Evolutionary conservation across 345 rosid genomes (phyloP), one percentile per base, ranked within the genome.

Genomic region (Salix dunnii): DNA sequence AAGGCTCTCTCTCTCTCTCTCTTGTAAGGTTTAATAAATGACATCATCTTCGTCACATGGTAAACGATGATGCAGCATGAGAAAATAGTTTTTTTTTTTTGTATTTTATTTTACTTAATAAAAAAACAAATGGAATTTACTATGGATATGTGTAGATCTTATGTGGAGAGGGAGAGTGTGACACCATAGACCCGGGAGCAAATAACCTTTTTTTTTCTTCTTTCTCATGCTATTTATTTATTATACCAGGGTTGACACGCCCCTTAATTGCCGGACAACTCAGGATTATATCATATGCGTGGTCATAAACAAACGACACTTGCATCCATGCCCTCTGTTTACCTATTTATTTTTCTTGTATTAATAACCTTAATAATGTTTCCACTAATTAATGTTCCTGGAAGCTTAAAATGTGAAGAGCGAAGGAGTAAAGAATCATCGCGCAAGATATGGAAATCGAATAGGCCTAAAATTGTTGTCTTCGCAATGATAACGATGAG

Each of bases 241-340:
- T 21, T 63, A 49, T 62, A 76, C 31, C 25, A 4, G 23, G 28
- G 73, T 81, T 81, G 83, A 79, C 76, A 60, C 63, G 74, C 72
- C 68, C 67, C 70, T 62, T 48, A 36, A 69, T 49, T 42, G 70
- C 42, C 74, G 67, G 71, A 21, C 65, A 67, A 11, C 14, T 10
- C 14, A 18, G 42, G 20, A 14, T 28, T n/a, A 55, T 9, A 51
- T 51, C 58, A 18, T 51, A 51, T 51, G 21, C n/a, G 21, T 5
- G 21, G 7, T 20, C 62, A n/a, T 12, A 3, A 11, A 55, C 62
- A 55, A 55, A 20, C 12, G 28, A 9, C 27, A n/a, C 62, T n/a
- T 55, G 62, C 13, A 55, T 72, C 18, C 46, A 28, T 73, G 18
- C 36, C 7, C 23, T 14, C 23, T 8, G 27, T n/a, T 13, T 55